Percentiles rank a stretch among this genome's conserved stretches.
phyloP scores from a whole-genome alignment of 495 filamentous ascomycete species.

The Hyphodiscus hymeniophilus region DNA sequence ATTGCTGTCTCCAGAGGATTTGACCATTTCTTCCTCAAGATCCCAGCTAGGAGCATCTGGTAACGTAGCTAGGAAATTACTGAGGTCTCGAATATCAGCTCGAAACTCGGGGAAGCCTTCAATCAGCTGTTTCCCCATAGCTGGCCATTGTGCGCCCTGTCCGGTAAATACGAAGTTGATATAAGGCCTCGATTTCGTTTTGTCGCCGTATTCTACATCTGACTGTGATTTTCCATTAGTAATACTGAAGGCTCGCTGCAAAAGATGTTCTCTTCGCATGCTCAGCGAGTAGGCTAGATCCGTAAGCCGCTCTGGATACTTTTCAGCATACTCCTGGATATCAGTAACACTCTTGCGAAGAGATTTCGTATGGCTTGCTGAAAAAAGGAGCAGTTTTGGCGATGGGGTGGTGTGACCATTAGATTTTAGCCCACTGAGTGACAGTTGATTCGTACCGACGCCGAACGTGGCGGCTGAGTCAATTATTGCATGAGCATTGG shows the following conservation, averaged over 20 bases:
- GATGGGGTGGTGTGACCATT: too few relatives aligned
- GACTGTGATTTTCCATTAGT: too few relatives aligned
- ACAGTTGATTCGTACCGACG: too few relatives aligned
- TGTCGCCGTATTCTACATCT: too few relatives aligned
- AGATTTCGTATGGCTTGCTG: neutral
- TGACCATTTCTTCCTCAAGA: conserved; percentile 1
- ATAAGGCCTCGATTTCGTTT: neutral
- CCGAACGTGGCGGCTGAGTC: conserved; percentile 34
- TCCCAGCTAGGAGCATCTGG: conserved; percentile 6
- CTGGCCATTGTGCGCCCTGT: conserved; percentile 40
- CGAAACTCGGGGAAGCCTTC: conserved; percentile 25
- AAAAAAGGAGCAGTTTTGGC: neutral
- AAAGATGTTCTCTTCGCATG: conserved; percentile 22
- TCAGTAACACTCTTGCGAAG: neutral
- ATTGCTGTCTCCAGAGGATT: conserved; percentile 33
- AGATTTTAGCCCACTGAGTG: too few relatives aligned
- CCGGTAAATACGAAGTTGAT: conserved; percentile 23
- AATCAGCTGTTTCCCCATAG: conserved; percentile 48
- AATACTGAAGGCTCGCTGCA: conserved; percentile 19
- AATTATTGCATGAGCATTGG: conserved; percentile 49
- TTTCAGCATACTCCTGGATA: conserved; percentile 11
- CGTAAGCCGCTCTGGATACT: conserved; percentile 6
- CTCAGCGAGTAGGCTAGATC: conserved; percentile 26
- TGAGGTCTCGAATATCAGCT: neutral
- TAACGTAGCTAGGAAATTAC: too few relatives aligned